Evolutionary conservation across 2,329 filamentous ascomycete species (phyloP).

Genomic region (Triangularia verruculosa): DNA sequence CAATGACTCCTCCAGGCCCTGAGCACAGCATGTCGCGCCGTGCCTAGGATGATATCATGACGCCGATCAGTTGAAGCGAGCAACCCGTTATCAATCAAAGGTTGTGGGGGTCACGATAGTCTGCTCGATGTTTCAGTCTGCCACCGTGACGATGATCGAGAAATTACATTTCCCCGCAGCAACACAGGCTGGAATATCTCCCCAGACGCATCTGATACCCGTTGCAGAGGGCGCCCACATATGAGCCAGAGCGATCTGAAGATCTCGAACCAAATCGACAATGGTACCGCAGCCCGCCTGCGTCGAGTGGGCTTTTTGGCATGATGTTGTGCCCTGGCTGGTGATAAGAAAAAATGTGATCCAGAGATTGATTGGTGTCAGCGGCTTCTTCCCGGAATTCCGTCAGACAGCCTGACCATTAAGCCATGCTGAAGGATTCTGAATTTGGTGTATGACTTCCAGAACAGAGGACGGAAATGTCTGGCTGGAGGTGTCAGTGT

Average conservation of each 20-base stretch:
- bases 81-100: neutral
- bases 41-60: constrained; percentile 17
- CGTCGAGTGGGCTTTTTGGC: too few relatives aligned
- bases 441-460: neutral
- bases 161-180: constrained; percentile 8
- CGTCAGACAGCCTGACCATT: neutral
- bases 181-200: neutral
- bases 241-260: neutral
- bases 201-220: constrained; percentile 1
- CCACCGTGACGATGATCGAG: neutral
- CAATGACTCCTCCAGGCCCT: neutral
- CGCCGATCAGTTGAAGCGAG: constrained; percentile 10
- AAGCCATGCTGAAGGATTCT: neutral
- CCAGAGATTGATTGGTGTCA: neutral
- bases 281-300: neutral
- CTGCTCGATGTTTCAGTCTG: neutral
- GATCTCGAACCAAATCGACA: neutral
- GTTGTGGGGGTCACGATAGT: neutral
- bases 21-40: neutral
- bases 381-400: neutral
- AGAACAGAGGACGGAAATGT: neutral
- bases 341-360: neutral
- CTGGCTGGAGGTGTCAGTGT: neutral
- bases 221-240: neutral
- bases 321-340: neutral